Evolutionary conservation across 192 early-diverging fungal species (phyloP).

Genomic region (Backusella liffmaniae): DNA sequence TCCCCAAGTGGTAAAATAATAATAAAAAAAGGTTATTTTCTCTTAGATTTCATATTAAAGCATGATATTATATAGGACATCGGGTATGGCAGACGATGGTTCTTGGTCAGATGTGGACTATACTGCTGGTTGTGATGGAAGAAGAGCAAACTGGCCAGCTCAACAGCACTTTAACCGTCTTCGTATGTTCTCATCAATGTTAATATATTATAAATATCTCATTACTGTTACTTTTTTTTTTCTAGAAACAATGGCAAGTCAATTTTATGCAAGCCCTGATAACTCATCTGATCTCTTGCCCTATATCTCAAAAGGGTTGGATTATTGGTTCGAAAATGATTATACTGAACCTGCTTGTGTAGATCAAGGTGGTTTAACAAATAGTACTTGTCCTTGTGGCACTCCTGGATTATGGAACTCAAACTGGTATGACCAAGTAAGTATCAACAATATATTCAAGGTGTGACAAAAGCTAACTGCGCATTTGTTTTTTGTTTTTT

Average conservation of each 20-base stretch:
- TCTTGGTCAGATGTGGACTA: slow-evolving; percentile 31
- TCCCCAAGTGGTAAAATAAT: neutral
- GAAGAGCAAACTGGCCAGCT: slow-evolving; percentile 32
- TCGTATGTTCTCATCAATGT: neutral
- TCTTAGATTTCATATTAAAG: neutral
- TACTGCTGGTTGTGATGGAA: slow-evolving; percentile 21
- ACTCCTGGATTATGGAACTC: slow-evolving; percentile 34
- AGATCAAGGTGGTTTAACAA: slow-evolving; percentile 21
- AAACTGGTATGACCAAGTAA: slow-evolving; percentile 36
- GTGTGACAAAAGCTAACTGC: neutral
- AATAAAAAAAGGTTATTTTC: neutral
- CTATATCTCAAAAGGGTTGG: slow-evolving; percentile 11
- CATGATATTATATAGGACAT: neutral
- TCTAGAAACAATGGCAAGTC: slow-evolving; percentile 21
- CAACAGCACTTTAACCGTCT: slow-evolving; percentile 20
- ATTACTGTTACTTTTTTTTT: neutral
- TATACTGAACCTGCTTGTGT: slow-evolving; percentile 16
- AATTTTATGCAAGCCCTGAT: neutral
- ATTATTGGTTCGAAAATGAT: slow-evolving; percentile 28
- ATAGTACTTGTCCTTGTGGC: slow-evolving; percentile 31
- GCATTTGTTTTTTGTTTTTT: neutral
- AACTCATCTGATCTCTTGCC: slow-evolving; percentile 12
- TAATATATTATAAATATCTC: neutral
- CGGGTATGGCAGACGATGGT: neutral
- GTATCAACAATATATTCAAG: neutral